phyloP scores from a whole-genome alignment of 2,329 filamentous ascomycete species.

The Simplicillium aogashimaense region DNA sequence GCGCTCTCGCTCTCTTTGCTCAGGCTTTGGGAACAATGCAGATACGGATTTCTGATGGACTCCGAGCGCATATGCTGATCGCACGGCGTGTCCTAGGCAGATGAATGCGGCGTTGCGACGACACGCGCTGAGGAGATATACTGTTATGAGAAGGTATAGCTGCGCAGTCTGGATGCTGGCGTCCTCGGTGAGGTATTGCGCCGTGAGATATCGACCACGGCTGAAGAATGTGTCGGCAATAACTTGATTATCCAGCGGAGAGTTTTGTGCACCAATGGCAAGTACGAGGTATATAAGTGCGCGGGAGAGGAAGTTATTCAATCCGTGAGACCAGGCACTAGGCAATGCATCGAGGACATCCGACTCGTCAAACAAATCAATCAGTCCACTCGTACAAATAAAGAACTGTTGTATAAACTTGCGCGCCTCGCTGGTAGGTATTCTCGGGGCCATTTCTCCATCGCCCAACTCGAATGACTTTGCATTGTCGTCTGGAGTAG shows the following conservation, averaged over 20 bases:
- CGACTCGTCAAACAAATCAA: background rate
- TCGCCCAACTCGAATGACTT: constrained; percentile 7
- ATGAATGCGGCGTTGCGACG: constrained; percentile 18
- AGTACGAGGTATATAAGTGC: constrained; percentile 10
- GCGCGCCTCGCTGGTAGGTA: constrained; percentile 1
- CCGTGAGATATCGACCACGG: constrained; percentile 15
- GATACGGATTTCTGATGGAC: constrained; percentile 10
- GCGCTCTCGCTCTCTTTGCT: constrained; percentile 16
- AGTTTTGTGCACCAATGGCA: constrained; percentile 14
- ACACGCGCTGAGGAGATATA: constrained; percentile 17
- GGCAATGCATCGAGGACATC: background rate
- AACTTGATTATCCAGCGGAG: constrained; percentile 14
- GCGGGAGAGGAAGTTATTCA: background rate
- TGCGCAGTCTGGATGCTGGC: constrained; percentile 12
- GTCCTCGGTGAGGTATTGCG: constrained; percentile 15
- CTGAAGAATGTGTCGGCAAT: constrained; percentile 16
- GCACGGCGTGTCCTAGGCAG: constrained; percentile 17
- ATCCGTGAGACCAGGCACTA: background rate
- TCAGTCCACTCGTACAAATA: background rate
- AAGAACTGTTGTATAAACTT: constrained; percentile 3
- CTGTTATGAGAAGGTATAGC: constrained; percentile 15
- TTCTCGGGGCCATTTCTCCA: constrained; percentile 1
- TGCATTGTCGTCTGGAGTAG: constrained; percentile 10
- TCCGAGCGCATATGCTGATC: constrained; percentile 14
- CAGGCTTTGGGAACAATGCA: constrained; percentile 12